Conservation (phyloP, 257 asterid genomes). For the Solanum gracilifrons region DNA sequence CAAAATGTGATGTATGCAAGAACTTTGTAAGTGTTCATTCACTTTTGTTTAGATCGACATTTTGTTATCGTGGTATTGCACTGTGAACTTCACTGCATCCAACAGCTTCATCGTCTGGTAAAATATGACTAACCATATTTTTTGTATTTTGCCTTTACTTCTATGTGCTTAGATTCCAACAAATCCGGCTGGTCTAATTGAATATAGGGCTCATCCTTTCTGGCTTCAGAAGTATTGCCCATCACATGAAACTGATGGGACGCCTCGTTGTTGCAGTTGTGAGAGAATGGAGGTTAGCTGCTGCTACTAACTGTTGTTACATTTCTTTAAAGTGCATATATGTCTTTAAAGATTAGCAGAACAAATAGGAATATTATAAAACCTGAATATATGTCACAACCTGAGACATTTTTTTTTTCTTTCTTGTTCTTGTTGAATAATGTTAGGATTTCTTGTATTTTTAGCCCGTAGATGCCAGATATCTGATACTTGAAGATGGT, state of each 20-base stretch:
- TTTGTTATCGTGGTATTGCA: neutral
- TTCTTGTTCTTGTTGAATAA: neutral
- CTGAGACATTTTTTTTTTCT: neutral
- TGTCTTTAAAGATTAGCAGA: neutral
- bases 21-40: constrained; percentile 53
- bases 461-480: constrained; percentile 69
- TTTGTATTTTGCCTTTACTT: neutral
- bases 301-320: neutral
- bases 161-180: constrained; percentile 63
- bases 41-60: neutral
- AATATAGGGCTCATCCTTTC: constrained; percentile 97
- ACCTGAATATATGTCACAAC: neutral
- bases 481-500: constrained; percentile 83
- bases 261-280: constrained; percentile 98
- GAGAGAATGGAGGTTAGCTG: constrained; percentile 88
- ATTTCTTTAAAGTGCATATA: neutral
- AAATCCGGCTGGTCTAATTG: constrained; percentile 77
- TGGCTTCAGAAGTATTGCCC: constrained; percentile 99
- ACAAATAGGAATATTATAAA: neutral
- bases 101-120: neutral
- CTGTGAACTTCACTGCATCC: neutral
- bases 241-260: constrained; percentile 80
- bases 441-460: constrained; percentile 1
- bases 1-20: constrained; percentile 95
- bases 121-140: neutral